Evolutionary conservation across 495 filamentous ascomycete species (phyloP), one percentile per base, ranked within the genome.

Genomic region (Patellaria atrata): DNA sequence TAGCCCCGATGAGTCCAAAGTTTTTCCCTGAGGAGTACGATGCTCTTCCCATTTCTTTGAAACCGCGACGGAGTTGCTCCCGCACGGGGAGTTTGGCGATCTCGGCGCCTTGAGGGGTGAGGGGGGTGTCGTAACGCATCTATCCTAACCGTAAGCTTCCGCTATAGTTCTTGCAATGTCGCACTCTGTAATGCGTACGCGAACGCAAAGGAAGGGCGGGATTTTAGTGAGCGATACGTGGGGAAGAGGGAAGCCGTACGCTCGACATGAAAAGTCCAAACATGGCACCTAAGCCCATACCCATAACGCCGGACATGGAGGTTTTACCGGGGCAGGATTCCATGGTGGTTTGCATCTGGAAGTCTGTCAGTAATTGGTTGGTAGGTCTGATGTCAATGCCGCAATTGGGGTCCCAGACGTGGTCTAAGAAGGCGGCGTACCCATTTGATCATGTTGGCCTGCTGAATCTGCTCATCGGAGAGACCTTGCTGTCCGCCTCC

Each of bases 51-150:
- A 96, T 94, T 56, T 97, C 89, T 47, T 77, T 82, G 64, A 97
- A 86, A 16, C 89, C 89, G 52, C 61, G 54, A 33, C 68, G 71
- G 16, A 96, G 60, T 58, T 94, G 89, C 52, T 94, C 68, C 15
- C 73, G 8, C 22, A 16, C 71, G 30, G 28, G 5, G 40, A 27
- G 35, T 44, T 33, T 18, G 38, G 70, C 51, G 44, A 91, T 65
- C 35, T 71, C 65, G 33, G 64, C 56, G 27, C 75, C 67, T 52
- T 68, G 69, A 10, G 76, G 64, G 24, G 69, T 73, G 49, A 81
- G 63, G 29, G 82, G 73, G 2, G 82, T 86, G 50, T 92, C 82
- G 68, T 91, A 91, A 60, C 76, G 74, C 85, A 92, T 91, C 81
- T 87, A 48, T 13, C 22, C 13, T 15, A 19, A 9, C 14, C 1